Conservation (phyloP, 805 yeast genomes). For the Saccharomycopsis amapae region DNA sequence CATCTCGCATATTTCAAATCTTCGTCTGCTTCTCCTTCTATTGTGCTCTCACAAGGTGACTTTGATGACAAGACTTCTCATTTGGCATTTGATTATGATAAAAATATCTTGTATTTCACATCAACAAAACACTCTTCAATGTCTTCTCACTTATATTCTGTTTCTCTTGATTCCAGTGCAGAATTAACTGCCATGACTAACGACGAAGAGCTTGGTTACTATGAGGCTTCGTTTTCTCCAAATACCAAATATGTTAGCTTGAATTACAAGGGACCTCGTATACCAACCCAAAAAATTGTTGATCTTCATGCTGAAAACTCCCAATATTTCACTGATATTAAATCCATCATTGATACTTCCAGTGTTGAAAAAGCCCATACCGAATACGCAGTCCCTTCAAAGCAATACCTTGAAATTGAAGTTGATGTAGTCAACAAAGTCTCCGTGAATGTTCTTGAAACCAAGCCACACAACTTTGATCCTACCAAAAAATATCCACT, state of each 20-base stretch:
- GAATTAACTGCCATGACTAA: slow-evolving; percentile 26
- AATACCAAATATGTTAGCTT: slow-evolving; percentile 48
- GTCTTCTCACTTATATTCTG: slow-evolving; percentile 53
- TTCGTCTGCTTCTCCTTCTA: slow-evolving; percentile 34
- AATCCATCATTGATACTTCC: slow-evolving; percentile 18
- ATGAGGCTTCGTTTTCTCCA: slow-evolving; percentile 45
- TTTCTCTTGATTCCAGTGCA: slow-evolving; percentile 31
- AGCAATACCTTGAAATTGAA: slow-evolving; percentile 31
- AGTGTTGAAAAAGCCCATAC: slow-evolving; percentile 19
- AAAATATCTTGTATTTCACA: slow-evolving; percentile 44
- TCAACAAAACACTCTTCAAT: slow-evolving; percentile 51
- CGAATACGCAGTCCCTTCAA: slow-evolving; percentile 46
- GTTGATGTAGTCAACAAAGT: slow-evolving; percentile 31
- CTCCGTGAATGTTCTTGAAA: slow-evolving; percentile 48
- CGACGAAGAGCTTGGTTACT: slow-evolving; percentile 37
- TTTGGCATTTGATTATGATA: slow-evolving; percentile 40
- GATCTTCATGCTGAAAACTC: slow-evolving; percentile 41
- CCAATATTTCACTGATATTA: slow-evolving; percentile 24
- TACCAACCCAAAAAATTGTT: slow-evolving; percentile 72
- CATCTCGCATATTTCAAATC: slow-evolving; percentile 58
- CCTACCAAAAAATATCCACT: slow-evolving; percentile 46
- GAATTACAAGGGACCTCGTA: slow-evolving; percentile 63
- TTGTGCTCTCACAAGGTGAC: slow-evolving; percentile 37
- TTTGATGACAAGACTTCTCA: slow-evolving; percentile 46
- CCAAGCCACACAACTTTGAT: slow-evolving; percentile 52